Evolutionary conservation across 192 early-diverging fungal genomes (phyloP), one percentile per base, ranked within the genome.

Genomic region (Umbelopsis sp.): DNA sequence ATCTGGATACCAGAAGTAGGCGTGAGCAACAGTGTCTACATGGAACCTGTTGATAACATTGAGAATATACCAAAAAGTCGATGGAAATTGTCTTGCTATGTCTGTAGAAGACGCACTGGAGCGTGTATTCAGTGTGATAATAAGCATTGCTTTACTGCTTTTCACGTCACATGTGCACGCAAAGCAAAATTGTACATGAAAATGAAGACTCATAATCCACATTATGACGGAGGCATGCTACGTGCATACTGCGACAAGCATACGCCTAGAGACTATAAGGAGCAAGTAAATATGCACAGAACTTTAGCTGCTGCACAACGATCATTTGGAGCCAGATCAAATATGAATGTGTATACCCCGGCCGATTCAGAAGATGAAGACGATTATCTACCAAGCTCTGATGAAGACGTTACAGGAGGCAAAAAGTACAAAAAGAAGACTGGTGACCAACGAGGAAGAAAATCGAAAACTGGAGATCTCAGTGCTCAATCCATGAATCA

Each of bases 1-100:
- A 85, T 95, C 72, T 99, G 95, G 95, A 98, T 99, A 49, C 98
- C 98, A 10, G 98, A 98, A 79, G 92, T 92, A 35, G 81, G 83
- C 8, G 85, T 98, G 10, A 85, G 90, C 37, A 99, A 99, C 77
- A 76, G 89, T 9, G 93, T 92, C 2, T 95, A 95, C 71, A 99
- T 99, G 98, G 98, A 99, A 71, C 98, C 98, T 0, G 94, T 99
- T 66, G 96, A 96, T 74, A 87, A 91, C 69, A 86, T 99, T 10
- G 92, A 95, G 22, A 87, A 89, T 67, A 92, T 99, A 25, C 98
- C 97, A 10, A 84, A 87, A 37, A 92, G 91, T 49, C 86, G 97
- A 46, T 98, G 95, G 96, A 87, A 82, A 49, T 78, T 98, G 70
- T 86, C 79, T 15, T 98, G 98, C 75, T 92, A 92, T 69, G 86